Percentiles rank a stretch among this genome's conserved stretches.
Evolutionary conservation across 192 early-diverging fungal genomes (phyloP).

Genomic region (Rhizophagus clarus): DNA sequence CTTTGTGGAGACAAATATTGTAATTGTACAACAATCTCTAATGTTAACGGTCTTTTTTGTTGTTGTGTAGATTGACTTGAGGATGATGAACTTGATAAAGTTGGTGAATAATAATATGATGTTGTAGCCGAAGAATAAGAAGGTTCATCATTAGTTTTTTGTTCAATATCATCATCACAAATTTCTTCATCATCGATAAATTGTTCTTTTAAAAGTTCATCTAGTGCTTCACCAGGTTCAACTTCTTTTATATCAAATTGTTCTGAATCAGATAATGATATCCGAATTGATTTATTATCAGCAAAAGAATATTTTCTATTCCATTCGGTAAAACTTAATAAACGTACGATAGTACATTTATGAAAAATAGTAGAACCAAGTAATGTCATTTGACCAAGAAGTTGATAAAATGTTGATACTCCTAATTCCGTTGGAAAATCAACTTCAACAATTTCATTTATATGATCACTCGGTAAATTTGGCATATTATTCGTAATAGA

Average conservation of each 20-base stretch:
- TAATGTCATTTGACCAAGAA: slow-evolving; percentile 13
- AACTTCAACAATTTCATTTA: slow-evolving; percentile 15
- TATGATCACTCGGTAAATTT: slow-evolving; percentile 16
- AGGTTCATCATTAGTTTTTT: no score
- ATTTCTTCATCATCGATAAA: neutral
- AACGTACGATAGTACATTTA: slow-evolving; percentile 2
- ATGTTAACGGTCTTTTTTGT: neutral
- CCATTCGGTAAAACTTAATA: slow-evolving; percentile 17
- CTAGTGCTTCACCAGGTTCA: neutral
- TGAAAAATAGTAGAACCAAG: neutral
- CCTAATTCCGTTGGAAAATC: slow-evolving; percentile 20
- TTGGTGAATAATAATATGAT: no score
- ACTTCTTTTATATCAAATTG: neutral
- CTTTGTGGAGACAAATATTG: slow-evolving; percentile 15
- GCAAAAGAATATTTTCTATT: slow-evolving; percentile 11
- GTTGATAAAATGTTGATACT: slow-evolving; percentile 17
- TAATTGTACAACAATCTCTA: neutral
- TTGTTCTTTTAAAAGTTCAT: slow-evolving; percentile 9
- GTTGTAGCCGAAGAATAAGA: no score
- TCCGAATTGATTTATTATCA: neutral
- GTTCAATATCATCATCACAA: no score
- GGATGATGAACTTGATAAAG: no score
- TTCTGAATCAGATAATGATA: no score
- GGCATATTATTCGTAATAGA: slow-evolving; percentile 1
- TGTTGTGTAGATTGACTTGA: no score